Percentiles rank a stretch among this genome's conserved stretches.
These are phyloP conservation scores for Pseudognaphalium luteoalbum DNA, from an alignment of 129 eudicot species.

Conservation along the genomic window DNA sequence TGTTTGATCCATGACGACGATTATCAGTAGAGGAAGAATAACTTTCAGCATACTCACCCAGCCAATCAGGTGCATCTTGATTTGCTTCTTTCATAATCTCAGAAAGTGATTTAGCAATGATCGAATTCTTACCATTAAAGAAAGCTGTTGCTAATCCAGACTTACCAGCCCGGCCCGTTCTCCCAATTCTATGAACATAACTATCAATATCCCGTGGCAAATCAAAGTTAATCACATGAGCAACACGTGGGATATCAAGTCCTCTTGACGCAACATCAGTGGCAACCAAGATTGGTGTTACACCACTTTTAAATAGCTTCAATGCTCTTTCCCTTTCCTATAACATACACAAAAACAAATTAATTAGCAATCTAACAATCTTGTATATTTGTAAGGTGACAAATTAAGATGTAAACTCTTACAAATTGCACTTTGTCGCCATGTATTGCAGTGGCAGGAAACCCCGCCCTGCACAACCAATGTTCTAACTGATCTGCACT, in stretches of 20 bases:
- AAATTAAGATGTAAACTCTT: conserved; percentile 1
- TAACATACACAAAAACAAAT: neutral
- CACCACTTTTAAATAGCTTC: conserved; percentile 50
- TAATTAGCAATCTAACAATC: neutral
- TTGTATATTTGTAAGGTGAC: no score
- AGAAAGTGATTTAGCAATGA: conserved; percentile 50
- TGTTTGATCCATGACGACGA: conserved; percentile 36
- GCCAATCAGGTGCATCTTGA: conserved; percentile 70
- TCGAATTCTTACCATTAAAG: conserved; percentile 43
- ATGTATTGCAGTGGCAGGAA: conserved; percentile 64
- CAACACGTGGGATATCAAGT: conserved; percentile 61
- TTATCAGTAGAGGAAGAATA: conserved; percentile 21
- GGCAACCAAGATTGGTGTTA: conserved; percentile 63
- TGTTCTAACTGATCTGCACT: conserved; percentile 56
- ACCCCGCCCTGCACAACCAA: conserved; percentile 58
- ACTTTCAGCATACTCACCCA: conserved; percentile 43
- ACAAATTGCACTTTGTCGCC: conserved; percentile 82
- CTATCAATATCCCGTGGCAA: conserved; percentile 64
- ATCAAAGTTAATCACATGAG: conserved; percentile 72
- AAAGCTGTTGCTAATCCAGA: conserved; percentile 79
- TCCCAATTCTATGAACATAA: conserved; percentile 76
- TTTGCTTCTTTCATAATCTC: conserved; percentile 68
- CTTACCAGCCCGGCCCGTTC: conserved; percentile 82
- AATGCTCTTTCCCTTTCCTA: conserved; percentile 69
- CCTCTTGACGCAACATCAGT: conserved; percentile 84